A percentile compares a stretch with the other conserved stretches of the same genome.
Conservation (phyloP, 768 basidiomycete genomes). For the Kwoniella sp. region DNA sequence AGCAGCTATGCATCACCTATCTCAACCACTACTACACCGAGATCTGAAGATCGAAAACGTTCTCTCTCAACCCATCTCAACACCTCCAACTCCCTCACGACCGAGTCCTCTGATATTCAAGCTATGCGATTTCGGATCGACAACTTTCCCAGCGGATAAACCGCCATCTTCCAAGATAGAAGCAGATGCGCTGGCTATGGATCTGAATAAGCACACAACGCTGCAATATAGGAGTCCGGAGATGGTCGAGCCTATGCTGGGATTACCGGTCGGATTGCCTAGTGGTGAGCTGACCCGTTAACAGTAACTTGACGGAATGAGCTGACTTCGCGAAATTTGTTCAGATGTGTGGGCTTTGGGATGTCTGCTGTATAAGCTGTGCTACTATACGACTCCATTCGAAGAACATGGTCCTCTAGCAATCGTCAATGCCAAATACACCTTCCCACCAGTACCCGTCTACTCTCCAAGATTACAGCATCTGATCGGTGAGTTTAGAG, state of each 20-base stretch:
- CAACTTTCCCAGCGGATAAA: slow-evolving; percentile 69
- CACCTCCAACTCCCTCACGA: slow-evolving; percentile 58
- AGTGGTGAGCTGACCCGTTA: slow-evolving; percentile 47
- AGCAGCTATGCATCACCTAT: slow-evolving; percentile 91
- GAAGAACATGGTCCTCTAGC: slow-evolving; percentile 96
- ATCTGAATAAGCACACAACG: slow-evolving; percentile 92
- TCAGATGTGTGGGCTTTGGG: slow-evolving; percentile 95
- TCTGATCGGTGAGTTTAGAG: slow-evolving; percentile 67
- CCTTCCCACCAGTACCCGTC: slow-evolving; percentile 81
- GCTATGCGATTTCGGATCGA: slow-evolving; percentile 96
- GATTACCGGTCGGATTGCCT: slow-evolving; percentile 52
- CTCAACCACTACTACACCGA: slow-evolving; percentile 87
- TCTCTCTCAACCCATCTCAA: slow-evolving; percentile 58
- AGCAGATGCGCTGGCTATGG: slow-evolving; percentile 81
- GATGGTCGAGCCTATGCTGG: slow-evolving; percentile 74
- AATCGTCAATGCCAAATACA: slow-evolving; percentile 94
- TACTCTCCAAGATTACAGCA: slow-evolving; percentile 81
- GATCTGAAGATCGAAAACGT: slow-evolving; percentile 99
- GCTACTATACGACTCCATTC: slow-evolving; percentile 99
- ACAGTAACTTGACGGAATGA: not conserved
- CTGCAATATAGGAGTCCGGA: slow-evolving; percentile 98
- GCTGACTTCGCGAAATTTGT: slow-evolving; percentile 13
- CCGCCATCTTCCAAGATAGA: slow-evolving; percentile 79
- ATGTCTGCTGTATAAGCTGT: slow-evolving; percentile 94
- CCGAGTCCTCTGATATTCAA: slow-evolving; percentile 82